phyloP scores from a whole-genome alignment of 2,329 filamentous ascomycete genomes.

The Phoma sp. region DNA sequence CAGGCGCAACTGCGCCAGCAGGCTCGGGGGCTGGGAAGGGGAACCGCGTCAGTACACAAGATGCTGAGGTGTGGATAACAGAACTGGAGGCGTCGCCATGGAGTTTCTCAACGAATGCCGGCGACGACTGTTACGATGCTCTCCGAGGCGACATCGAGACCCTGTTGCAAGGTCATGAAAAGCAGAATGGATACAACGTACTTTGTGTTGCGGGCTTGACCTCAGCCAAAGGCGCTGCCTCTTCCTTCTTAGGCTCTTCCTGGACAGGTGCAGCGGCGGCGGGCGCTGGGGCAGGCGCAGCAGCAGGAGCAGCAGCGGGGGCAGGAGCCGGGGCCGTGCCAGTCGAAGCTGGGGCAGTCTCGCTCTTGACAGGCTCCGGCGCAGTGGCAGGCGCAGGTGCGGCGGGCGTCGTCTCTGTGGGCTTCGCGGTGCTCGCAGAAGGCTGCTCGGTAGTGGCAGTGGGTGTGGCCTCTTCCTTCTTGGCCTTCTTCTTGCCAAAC shows the following conservation, averaged over 20 bases:
- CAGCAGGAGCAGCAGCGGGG: slow-evolving; percentile 17
- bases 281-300: slow-evolving; percentile 23
- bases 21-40: slow-evolving; percentile 41
- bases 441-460: slow-evolving; percentile 35
- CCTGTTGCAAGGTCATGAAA: background rate
- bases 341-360: slow-evolving; percentile 9
- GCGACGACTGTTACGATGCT: too few species aligned
- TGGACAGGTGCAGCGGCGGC: slow-evolving; percentile 12
- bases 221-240: slow-evolving; percentile 37
- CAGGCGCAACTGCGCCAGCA: slow-evolving; percentile 37
- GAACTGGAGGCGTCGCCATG: too few species aligned
- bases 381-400: slow-evolving; percentile 35
- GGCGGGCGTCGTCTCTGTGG: slow-evolving; percentile 44
- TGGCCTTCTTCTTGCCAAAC: slow-evolving; percentile 44
- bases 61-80: too few species aligned
- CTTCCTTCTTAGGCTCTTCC: slow-evolving; percentile 34
- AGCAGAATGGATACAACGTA: slow-evolving; percentile 35
- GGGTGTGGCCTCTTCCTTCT: slow-evolving; percentile 36
- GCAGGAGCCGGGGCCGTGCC: slow-evolving; percentile 10
- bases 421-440: slow-evolving; percentile 33
- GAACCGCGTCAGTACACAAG: slow-evolving; percentile 27
- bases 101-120: too few species aligned
- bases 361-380: slow-evolving; percentile 25
- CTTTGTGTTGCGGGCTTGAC: slow-evolving; percentile 44
- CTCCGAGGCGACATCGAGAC: too few species aligned